These are phyloP conservation scores for Trichodelitschia bisporula DNA, from an alignment of 495 filamentous ascomycete species.

Conservation along the genomic window DNA sequence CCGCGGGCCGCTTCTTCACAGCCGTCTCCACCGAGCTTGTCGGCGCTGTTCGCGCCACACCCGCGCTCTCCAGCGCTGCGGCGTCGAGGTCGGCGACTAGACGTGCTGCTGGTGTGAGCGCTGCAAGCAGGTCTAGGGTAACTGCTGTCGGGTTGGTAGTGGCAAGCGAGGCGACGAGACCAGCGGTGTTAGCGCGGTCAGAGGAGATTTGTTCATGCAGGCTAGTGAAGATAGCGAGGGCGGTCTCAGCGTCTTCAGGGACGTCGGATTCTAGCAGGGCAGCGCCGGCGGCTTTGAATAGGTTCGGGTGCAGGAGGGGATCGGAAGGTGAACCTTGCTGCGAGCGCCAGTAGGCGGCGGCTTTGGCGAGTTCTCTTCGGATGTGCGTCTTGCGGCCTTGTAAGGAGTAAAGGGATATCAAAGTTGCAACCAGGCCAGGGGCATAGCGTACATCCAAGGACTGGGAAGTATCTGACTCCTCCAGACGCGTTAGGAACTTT, in stretches of 20 bases:
- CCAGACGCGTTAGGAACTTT: constrained; percentile 45
- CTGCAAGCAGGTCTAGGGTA: constrained; percentile 26
- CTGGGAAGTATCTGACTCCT: constrained; percentile 30
- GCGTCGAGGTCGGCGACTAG: constrained; percentile 44
- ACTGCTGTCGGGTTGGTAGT: constrained; percentile 36
- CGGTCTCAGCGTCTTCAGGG: constrained; percentile 34
- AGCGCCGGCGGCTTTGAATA: constrained; percentile 54
- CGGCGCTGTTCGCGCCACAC: constrained; percentile 37
- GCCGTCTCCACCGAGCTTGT: constrained; percentile 26
- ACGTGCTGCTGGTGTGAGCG: constrained; percentile 37
- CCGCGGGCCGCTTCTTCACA: constrained; percentile 29
- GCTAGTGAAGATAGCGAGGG: constrained; percentile 48
- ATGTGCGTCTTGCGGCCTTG: constrained; percentile 56
- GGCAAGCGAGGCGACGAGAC: constrained; percentile 63
- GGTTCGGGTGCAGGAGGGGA: constrained; percentile 46
- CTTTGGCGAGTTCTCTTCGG: constrained; percentile 47
- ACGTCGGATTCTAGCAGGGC: constrained; percentile 53
- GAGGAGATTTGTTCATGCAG: constrained; percentile 34
- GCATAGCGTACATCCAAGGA: constrained; percentile 51
- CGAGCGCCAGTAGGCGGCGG: constrained; percentile 56
- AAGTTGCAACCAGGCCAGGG: constrained; percentile 63
- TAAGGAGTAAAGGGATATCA: constrained; percentile 55
- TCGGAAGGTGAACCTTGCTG: constrained; percentile 15
- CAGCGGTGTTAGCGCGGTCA: constrained; percentile 46
- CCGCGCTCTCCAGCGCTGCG: constrained; percentile 43